A percentile compares a stretch with the other conserved stretches of the same genome.
Conservation (phyloP, 2,329 filamentous ascomycete genomes). For the Fusarium sublunatum region DNA sequence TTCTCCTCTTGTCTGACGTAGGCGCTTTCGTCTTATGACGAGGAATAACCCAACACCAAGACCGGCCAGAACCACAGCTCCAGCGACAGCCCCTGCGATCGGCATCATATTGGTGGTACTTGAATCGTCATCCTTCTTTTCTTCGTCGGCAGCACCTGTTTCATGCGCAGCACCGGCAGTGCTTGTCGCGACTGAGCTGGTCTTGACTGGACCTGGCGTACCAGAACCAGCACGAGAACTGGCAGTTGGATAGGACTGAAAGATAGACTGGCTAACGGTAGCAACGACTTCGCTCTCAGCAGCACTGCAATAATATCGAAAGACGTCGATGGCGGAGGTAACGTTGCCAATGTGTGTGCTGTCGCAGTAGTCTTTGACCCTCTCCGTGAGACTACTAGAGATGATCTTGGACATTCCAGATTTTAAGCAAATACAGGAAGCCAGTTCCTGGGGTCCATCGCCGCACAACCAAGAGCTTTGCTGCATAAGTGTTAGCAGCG, state of each 20-base stretch:
- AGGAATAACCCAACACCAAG: slow-evolving; percentile 50
- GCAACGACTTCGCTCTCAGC: slow-evolving; percentile 56
- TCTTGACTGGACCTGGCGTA: slow-evolving; percentile 25
- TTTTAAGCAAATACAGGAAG: slow-evolving; percentile 65
- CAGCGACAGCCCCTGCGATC: slow-evolving; percentile 51
- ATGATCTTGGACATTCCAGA: slow-evolving; percentile 58
- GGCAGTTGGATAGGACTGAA: slow-evolving; percentile 28
- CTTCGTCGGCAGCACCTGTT: neutral
- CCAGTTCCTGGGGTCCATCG: slow-evolving; percentile 59
- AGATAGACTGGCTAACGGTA: slow-evolving; percentile 55
- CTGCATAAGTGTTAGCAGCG: slow-evolving; percentile 22
- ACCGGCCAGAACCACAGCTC: slow-evolving; percentile 41
- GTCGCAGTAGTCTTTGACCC: slow-evolving; percentile 58
- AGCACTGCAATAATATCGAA: slow-evolving; percentile 62
- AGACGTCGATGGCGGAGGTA: slow-evolving; percentile 59
- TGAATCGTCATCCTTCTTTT: slow-evolving; percentile 15
- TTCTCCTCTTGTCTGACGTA: slow-evolving; percentile 39
- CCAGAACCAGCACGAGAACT: slow-evolving; percentile 24
- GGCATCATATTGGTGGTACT: slow-evolving; percentile 45
- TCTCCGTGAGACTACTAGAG: slow-evolving; percentile 57
- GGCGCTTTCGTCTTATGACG: slow-evolving; percentile 53
- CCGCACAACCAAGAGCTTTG: slow-evolving; percentile 57
- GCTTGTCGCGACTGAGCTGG: slow-evolving; percentile 7
- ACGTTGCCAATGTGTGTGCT: slow-evolving; percentile 58
- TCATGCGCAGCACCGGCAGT: neutral